These are phyloP conservation scores for Geotrichum aggregatum DNA, from an alignment of 1,139 yeast species.

Conservation along the genomic window DNA sequence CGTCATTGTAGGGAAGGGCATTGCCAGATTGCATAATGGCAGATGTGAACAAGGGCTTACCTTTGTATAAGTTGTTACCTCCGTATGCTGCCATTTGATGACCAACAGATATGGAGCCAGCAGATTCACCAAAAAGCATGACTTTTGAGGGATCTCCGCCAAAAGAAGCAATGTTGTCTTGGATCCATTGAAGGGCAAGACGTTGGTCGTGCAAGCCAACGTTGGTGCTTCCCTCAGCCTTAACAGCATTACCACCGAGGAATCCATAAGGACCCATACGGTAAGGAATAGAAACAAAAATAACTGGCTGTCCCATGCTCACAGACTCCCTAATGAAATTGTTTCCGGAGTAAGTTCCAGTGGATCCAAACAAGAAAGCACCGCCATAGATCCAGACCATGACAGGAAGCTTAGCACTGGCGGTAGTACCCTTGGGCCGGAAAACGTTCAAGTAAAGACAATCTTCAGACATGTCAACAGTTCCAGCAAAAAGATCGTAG, in stretches of 20 bases:
- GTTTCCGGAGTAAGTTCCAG: conserved; percentile 21
- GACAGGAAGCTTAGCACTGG: conserved; percentile 33
- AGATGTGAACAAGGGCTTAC: conserved; percentile 27
- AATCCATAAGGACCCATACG: conserved; percentile 37
- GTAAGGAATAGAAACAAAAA: conserved; percentile 30
- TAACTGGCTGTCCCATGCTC: conserved; percentile 25
- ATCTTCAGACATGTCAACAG: conserved; percentile 26
- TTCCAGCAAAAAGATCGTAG: conserved; percentile 3
- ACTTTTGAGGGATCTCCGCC: conserved; percentile 38
- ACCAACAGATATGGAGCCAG: conserved; percentile 36
- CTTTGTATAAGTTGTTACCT: conserved; percentile 21
- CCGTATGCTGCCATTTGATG: conserved; percentile 28
- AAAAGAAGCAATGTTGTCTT: conserved; percentile 33
- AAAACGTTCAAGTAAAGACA: conserved; percentile 28
- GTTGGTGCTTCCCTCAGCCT: conserved; percentile 24
- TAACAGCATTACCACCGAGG: conserved; percentile 27
- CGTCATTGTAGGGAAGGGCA: conserved; percentile 20
- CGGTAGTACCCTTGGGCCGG: conserved; percentile 23
- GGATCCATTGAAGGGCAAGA: conserved; percentile 36
- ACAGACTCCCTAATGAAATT: conserved; percentile 26
- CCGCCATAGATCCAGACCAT: conserved; percentile 42
- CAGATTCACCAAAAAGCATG: conserved; percentile 37
- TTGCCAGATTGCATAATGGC: conserved; percentile 33
- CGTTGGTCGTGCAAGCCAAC: conserved; percentile 36
- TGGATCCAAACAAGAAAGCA: conserved; percentile 32